phyloP scores from a whole-genome alignment of 805 yeast genomes.

The Metschnikowia corniflorae region DNA sequence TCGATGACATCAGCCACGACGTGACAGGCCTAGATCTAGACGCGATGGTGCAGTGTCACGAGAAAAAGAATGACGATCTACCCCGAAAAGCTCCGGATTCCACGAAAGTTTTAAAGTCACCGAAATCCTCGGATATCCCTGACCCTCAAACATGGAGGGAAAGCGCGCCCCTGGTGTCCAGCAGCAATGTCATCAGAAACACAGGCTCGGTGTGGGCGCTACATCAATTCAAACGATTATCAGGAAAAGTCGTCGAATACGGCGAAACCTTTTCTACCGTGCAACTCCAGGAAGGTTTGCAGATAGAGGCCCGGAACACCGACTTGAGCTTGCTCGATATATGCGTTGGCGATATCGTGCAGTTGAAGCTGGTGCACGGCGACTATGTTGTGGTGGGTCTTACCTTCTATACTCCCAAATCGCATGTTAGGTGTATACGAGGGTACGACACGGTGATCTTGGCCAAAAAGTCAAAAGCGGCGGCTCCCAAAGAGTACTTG shows the following conservation, averaged over 20 bases:
- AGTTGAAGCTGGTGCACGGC: slow-evolving; percentile 26
- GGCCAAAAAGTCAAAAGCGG: slow-evolving; percentile 18
- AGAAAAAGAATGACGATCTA: background rate
- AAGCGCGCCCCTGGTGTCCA: background rate
- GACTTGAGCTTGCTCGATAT: slow-evolving; percentile 50
- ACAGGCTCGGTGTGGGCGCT: slow-evolving; percentile 51
- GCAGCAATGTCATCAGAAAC: slow-evolving; percentile 13
- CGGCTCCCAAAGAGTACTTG: slow-evolving; percentile 17
- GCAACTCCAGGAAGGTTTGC: slow-evolving; percentile 32
- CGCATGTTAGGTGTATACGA: slow-evolving; percentile 47
- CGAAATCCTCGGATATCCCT: background rate
- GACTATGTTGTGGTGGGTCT: slow-evolving; percentile 48
- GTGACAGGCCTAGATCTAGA: slow-evolving; percentile 9
- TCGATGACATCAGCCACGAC: slow-evolving; percentile 22
- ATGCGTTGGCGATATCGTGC: slow-evolving; percentile 53
- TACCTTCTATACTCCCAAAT: slow-evolving; percentile 19
- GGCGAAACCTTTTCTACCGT: slow-evolving; percentile 29
- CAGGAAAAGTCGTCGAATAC: slow-evolving; percentile 41
- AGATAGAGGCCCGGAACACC: slow-evolving; percentile 27
- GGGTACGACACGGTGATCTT: slow-evolving; percentile 53
- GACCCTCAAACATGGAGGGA: background rate
- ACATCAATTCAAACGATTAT: slow-evolving; percentile 46
- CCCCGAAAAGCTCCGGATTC: background rate
- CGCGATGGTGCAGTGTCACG: background rate
- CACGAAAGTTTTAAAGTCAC: background rate